Percentiles rank a stretch among this genome's conserved stretches.
Conservation (phyloP, 176 grass and related monocot species). For the Paspalum vaginatum region DNA sequence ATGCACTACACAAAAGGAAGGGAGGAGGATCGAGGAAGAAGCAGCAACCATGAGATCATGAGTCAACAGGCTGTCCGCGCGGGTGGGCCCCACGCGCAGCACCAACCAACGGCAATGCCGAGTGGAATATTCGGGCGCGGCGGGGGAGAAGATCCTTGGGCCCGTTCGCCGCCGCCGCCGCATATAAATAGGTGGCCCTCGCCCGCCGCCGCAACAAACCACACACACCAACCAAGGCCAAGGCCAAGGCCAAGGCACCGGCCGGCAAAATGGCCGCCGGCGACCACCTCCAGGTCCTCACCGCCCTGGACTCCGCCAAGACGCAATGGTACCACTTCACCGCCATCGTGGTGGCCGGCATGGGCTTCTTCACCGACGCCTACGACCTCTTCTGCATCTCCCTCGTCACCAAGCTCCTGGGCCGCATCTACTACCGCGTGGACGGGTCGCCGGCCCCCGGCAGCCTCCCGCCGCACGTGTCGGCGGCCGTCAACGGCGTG, state of each 20-base stretch:
- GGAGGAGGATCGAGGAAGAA: no score
- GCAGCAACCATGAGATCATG: not conserved
- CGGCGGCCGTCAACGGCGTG: constrained; percentile 69
- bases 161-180: not conserved
- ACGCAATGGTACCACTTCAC: constrained; percentile 89
- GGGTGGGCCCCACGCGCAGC: not conserved
- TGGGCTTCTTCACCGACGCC: constrained; percentile 94
- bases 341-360: constrained; percentile 71
- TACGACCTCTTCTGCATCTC: constrained; percentile 91
- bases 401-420: constrained; percentile 77
- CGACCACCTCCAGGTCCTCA: constrained; percentile 50
- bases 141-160: not conserved
- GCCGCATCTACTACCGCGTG: constrained; percentile 72
- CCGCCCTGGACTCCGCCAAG: constrained; percentile 63
- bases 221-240: not conserved
- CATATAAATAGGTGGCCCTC: not conserved
- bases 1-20: no score
- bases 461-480: constrained; percentile 53
- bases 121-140: constrained; percentile 13
- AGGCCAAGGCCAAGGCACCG: no score
- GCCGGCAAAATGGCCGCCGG: no score
- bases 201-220: not conserved
- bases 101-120: not conserved
- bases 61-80: constrained; percentile 7
- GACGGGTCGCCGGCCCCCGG: constrained; percentile 54